Conservation (phyloP, 495 filamentous ascomycete genomes). For the Hypoxylon fuscum region DNA sequence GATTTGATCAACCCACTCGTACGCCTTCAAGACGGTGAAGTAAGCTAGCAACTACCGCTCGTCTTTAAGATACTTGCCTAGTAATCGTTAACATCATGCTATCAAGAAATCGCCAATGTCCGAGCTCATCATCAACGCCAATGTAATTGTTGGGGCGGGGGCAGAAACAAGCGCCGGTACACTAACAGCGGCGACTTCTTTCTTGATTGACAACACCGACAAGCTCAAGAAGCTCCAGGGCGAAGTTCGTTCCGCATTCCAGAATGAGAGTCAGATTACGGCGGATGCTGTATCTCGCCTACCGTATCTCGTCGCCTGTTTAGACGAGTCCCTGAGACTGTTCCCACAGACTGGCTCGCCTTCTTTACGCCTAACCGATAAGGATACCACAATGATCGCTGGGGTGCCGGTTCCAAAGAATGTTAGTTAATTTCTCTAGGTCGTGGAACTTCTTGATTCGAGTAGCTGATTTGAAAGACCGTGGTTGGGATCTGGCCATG, state of each 20-base stretch:
- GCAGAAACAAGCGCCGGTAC: slow-evolving; percentile 60
- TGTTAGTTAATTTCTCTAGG: slow-evolving; percentile 31
- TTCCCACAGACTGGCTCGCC: slow-evolving; percentile 58
- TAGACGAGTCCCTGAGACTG: slow-evolving; percentile 63
- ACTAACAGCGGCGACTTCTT: slow-evolving; percentile 56
- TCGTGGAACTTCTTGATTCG: not conserved
- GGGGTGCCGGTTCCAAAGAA: slow-evolving; percentile 53
- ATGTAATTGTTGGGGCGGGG: slow-evolving; percentile 51
- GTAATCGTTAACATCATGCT: slow-evolving; percentile 37
- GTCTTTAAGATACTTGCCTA: slow-evolving; percentile 52
- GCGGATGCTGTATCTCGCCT: slow-evolving; percentile 44
- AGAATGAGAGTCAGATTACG: slow-evolving; percentile 53
- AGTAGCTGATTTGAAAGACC: not conserved
- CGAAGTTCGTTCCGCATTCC: slow-evolving; percentile 60
- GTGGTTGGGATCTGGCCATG: slow-evolving; percentile 26
- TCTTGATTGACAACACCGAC: slow-evolving; percentile 50
- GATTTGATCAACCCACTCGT: slow-evolving; percentile 57
- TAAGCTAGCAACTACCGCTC: slow-evolving; percentile 45
- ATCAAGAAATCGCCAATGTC: slow-evolving; percentile 15
- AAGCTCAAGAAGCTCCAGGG: slow-evolving; percentile 45
- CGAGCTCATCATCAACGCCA: slow-evolving; percentile 46
- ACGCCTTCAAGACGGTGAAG: slow-evolving; percentile 47
- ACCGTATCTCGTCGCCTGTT: slow-evolving; percentile 60
- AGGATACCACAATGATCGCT: slow-evolving; percentile 56
- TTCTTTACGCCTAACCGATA: slow-evolving; percentile 47